Percentiles rank a stretch among this genome's conserved stretches.
Evolutionary conservation across 305 asterid species (phyloP).

Genomic region (Fraxinus floribunda): DNA sequence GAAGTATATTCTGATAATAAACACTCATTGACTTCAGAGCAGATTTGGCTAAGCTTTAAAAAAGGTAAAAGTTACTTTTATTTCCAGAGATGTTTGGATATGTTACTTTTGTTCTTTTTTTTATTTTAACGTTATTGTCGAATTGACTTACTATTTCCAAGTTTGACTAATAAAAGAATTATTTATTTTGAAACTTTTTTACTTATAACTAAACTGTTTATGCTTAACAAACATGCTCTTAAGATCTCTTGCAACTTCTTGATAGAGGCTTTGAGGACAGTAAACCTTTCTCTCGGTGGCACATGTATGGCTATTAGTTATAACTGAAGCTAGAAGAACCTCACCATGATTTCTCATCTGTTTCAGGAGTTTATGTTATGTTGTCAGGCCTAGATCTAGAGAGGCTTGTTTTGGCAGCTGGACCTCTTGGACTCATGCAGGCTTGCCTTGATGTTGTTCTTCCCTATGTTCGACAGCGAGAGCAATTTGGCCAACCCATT

Average conservation of each 20-base stretch:
- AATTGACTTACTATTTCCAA: not conserved
- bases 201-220: not conserved
- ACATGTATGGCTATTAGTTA: not conserved
- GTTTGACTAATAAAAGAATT: not conserved
- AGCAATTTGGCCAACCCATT: constrained; percentile 89
- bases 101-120: not conserved
- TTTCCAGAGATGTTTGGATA: not conserved
- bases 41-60: not conserved
- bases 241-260: not conserved
- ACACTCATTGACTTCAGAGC: not conserved
- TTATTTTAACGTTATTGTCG: not conserved
- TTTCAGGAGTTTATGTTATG: constrained; percentile 94
- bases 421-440: constrained; percentile 97
- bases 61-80: not conserved
- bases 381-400: constrained; percentile 97
- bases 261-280: not conserved
- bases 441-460: constrained; percentile 91
- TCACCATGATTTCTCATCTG: constrained; percentile 28
- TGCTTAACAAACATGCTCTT: not conserved
- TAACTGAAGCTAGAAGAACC: constrained; percentile 2
- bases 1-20: not conserved
- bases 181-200: not conserved
- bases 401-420: constrained; percentile 93
- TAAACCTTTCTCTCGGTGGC: not conserved
- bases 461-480: constrained; percentile 83